phyloP scores from a whole-genome alignment of 352 stramenopile genomes.

The Globisporangium apiculatum region DNA sequence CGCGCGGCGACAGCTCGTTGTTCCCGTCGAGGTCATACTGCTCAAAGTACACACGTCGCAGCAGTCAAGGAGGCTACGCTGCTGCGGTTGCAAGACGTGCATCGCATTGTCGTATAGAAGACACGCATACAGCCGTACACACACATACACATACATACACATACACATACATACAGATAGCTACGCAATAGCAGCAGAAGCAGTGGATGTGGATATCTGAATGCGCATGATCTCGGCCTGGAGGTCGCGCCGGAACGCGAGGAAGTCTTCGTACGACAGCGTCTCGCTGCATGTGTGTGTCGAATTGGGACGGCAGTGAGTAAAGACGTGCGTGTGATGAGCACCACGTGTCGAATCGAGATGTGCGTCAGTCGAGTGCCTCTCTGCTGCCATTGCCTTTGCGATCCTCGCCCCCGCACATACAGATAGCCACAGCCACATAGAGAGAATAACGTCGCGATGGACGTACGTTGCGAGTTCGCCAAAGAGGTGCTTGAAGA shows the following conservation, averaged over 20 bases:
- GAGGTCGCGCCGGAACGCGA: slow-evolving; percentile 58
- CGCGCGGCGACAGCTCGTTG: slow-evolving; percentile 67
- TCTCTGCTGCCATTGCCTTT: background rate
- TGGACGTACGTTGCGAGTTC: slow-evolving; percentile 49
- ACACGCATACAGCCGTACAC: background rate
- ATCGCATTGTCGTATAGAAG: too few relatives aligned
- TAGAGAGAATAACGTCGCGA: too few relatives aligned
- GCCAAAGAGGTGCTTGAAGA: slow-evolving; percentile 85
- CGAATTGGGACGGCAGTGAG: too few relatives aligned
- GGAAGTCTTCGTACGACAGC: slow-evolving; percentile 80
- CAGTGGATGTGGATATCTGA: slow-evolving; percentile 71
- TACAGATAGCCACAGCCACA: too few relatives aligned
- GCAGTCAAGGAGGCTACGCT: slow-evolving; percentile 30
- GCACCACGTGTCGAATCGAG: background rate
- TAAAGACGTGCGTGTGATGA: background rate
- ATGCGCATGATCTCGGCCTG: slow-evolving; percentile 83
- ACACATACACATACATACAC: background rate
- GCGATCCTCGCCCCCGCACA: too few relatives aligned
- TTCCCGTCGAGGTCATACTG: slow-evolving; percentile 84
- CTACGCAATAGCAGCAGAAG: background rate
- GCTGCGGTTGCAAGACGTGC: background rate
- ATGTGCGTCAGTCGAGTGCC: background rate
- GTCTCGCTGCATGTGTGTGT: slow-evolving; percentile 30
- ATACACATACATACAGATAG: background rate
- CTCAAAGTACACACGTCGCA: slow-evolving; percentile 58